Base-by-base conservation (phyloP, 306 rosid species). In the Argentina anserina region DNA sequence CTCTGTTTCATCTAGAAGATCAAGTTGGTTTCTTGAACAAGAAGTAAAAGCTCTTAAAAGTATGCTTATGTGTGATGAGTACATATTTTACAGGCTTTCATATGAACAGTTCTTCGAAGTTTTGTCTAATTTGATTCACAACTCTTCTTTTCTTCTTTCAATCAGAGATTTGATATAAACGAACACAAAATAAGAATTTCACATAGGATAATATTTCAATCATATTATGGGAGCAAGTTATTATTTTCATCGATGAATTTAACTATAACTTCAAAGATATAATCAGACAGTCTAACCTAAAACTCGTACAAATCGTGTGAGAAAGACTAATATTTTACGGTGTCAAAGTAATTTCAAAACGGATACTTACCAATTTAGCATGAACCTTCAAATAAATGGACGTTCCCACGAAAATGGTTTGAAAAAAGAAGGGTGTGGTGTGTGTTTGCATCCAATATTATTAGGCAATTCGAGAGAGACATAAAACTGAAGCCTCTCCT, bases 331-430 rank as follows among this genome's bases (percentile, higher is more conserved):
- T 46, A 5, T 17, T 46, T 42, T 13, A 40, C 4, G 1, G 20
- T 47, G 20, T 47, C 23, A 7, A 47, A 47, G 10, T 18, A 6
- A 47, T 18, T 47, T 47, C 11, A 47, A 47, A 47, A 39, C 9
- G 1, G 42, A 13, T 6, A 11, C 10, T 43, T 10, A 13, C 71
- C 23, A 42, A 42, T 66, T 67, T 67, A 52, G 36, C n/a, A 52
- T 50, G 36, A 26, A 42, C 10, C 49, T 72, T 52, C 29, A 52
- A 21, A 52, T 56, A 25, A 67, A 67, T 42, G 23, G 46, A 45
- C 47, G 74, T 49, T 56, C 69, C 61, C 65, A 72, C 64, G 74
- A 29, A 58, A 78, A 53, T 5, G 42, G 69, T 33, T 55, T 72
- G 72, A 17, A 64, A 18, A 2, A 21, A 9, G 4, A 50, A 56